Evolutionary conservation across 768 basidiomycete genomes (phyloP).

Genomic region (Podaxis pistillaris): DNA sequence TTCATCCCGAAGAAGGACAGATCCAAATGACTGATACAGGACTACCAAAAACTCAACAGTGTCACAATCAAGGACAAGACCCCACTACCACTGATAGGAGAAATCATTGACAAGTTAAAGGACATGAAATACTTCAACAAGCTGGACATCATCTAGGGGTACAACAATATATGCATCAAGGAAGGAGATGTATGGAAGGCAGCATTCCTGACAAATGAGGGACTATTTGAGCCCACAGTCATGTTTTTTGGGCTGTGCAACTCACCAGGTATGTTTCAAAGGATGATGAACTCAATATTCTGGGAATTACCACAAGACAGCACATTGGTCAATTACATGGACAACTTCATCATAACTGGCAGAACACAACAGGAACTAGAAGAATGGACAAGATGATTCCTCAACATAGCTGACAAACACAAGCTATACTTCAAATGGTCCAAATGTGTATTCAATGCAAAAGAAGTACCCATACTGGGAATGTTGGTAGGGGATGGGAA

Average conservation of each 20-base stretch:
- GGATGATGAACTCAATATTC: slow-evolving; percentile 13
- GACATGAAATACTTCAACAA: background rate
- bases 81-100: slow-evolving; percentile 30
- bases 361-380: slow-evolving; percentile 13
- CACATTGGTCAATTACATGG: slow-evolving; percentile 33
- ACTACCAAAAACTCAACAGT: slow-evolving; percentile 30
- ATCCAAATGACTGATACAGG: slow-evolving; percentile 23
- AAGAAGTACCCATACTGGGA: slow-evolving; percentile 24
- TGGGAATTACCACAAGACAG: background rate
- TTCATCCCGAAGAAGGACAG: slow-evolving; percentile 21
- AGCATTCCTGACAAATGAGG: background rate
- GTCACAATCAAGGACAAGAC: slow-evolving; percentile 14
- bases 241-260: slow-evolving; percentile 16
- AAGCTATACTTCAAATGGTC: slow-evolving; percentile 11
- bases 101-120: slow-evolving; percentile 23
- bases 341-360: slow-evolving; percentile 32
- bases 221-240: slow-evolving; percentile 8
- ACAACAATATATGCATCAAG: slow-evolving; percentile 7
- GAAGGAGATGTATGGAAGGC: background rate
- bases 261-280: slow-evolving; percentile 14
- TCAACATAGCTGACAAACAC: too few species aligned
- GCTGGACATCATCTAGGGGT: slow-evolving; percentile 1
- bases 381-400: slow-evolving; percentile 10
- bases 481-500: slow-evolving; percentile 22
- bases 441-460: slow-evolving; percentile 23